A percentile compares a stretch with the other conserved stretches of the same genome.
Evolutionary conservation across 345 rosid genomes (phyloP).

Genomic region (Lumnitzera littorea): DNA sequence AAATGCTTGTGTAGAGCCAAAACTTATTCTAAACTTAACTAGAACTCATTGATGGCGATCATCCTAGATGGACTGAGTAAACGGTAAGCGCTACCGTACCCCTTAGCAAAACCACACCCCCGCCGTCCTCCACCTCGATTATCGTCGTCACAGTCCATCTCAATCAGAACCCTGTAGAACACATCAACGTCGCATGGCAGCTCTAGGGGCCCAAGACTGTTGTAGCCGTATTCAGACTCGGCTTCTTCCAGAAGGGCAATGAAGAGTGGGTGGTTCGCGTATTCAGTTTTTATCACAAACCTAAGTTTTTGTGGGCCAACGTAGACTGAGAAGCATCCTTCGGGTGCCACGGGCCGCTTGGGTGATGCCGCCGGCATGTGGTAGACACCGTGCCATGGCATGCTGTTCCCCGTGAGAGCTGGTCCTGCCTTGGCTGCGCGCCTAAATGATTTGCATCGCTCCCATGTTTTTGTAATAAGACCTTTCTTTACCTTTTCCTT

Average conservation of each 20-base stretch:
- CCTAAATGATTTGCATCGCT: constrained; percentile 41
- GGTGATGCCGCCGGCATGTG: background rate
- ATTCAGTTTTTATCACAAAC: constrained; percentile 47
- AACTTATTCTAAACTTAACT: background rate
- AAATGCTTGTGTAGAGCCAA: no score
- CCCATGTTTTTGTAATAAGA: constrained; percentile 51
- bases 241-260: constrained; percentile 58
- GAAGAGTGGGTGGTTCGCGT: constrained; percentile 56
- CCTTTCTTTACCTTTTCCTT: constrained; percentile 31
- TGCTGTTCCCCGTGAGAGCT: constrained; percentile 32
- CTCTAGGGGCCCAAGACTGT: constrained; percentile 42
- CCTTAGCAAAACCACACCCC: constrained; percentile 28
- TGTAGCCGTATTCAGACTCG: constrained; percentile 51
- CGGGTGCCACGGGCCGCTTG: constrained; percentile 29
- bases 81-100: constrained; percentile 19
- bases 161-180: constrained; percentile 36
- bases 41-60: constrained; percentile 22
- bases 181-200: constrained; percentile 60
- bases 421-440: background rate
- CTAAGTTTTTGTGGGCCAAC: constrained; percentile 53
- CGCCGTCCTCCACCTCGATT: background rate
- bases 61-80: constrained; percentile 29
- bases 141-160: constrained; percentile 13
- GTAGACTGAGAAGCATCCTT: constrained; percentile 60
- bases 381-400: constrained; percentile 27